Evolutionary conservation across 345 rosid species (phyloP).

Genomic region (Salix udensis): DNA sequence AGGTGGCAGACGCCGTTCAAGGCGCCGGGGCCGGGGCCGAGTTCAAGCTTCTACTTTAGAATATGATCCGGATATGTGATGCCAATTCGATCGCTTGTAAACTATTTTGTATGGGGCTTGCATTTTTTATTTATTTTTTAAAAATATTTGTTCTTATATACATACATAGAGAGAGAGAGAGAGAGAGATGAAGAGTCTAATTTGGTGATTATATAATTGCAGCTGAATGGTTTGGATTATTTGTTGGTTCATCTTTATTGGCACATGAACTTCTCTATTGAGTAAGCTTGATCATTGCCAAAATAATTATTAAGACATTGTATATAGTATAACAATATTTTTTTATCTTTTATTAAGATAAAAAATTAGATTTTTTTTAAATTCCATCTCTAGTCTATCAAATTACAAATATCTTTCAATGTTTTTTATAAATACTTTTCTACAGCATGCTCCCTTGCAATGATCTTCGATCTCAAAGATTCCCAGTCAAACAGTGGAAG

Average conservation of each 20-base stretch:
- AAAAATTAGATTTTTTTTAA: no score
- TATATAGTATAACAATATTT: not conserved
- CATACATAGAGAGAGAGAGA: no score
- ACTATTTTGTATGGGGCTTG: not conserved
- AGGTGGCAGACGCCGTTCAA: conserved; percentile 23
- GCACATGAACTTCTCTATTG: not conserved
- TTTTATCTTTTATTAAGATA: no score
- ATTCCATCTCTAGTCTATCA: no score
- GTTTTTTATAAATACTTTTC: no score
- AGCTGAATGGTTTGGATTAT: not conserved
- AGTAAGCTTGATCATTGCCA: not conserved
- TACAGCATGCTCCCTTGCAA: not conserved
- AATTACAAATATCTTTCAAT: no score
- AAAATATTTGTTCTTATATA: not conserved
- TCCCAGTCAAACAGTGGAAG: not conserved
- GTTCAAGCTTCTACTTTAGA: not conserved
- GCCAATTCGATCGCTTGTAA: not conserved
- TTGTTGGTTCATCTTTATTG: not conserved
- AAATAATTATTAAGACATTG: not conserved
- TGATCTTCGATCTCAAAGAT: not conserved
- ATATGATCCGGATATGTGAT: conserved; percentile 13
- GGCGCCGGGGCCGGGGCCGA: conserved; percentile 22
- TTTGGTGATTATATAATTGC: not conserved
- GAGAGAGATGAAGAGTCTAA: not conserved
- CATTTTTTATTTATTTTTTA: not conserved